phyloP scores from a whole-genome alignment of 495 filamentous ascomycete genomes.

The Xylaria longipes region DNA sequence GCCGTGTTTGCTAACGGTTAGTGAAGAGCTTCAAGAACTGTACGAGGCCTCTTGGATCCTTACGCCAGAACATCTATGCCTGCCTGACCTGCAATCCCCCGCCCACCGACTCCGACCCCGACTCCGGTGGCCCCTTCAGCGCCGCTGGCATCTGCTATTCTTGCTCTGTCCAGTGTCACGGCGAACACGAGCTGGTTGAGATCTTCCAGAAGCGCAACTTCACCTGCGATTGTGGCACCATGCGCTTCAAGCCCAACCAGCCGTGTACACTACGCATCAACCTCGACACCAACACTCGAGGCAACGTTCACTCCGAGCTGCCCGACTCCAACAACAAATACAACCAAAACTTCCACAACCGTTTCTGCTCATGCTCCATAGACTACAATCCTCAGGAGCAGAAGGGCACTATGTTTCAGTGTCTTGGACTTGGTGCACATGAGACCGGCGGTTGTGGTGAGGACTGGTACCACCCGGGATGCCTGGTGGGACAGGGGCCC shows the following conservation, averaged over 20 bases:
- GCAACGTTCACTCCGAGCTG: constrained; percentile 74
- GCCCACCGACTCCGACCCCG: constrained; percentile 57
- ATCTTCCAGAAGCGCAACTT: constrained; percentile 96
- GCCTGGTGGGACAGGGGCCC: constrained; percentile 77
- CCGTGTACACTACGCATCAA: constrained; percentile 83
- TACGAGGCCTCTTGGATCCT: constrained; percentile 82
- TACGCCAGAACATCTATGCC: constrained; percentile 86
- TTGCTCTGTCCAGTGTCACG: constrained; percentile 95
- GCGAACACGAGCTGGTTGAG: constrained; percentile 93
- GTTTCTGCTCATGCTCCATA: constrained; percentile 88
- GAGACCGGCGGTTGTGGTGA: constrained; percentile 91
- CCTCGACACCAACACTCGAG: constrained; percentile 72
- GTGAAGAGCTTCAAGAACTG: constrained; percentile 86
- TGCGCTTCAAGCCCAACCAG: constrained; percentile 69
- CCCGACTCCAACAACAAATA: constrained; percentile 80
- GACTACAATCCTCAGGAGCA: constrained; percentile 85
- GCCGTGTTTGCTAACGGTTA: constrained; percentile 22
- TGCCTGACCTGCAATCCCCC: constrained; percentile 93
- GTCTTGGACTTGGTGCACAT: constrained; percentile 79
- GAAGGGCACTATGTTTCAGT: constrained; percentile 99
- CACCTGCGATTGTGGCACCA: constrained; percentile 95
- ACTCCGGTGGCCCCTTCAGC: constrained; percentile 59
- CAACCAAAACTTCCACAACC: constrained; percentile 92
- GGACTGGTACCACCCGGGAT: constrained; percentile 99
- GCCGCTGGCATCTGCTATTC: constrained; percentile 92